Conservation (phyloP, 331 rosid species). For the Saraca asoca region DNA sequence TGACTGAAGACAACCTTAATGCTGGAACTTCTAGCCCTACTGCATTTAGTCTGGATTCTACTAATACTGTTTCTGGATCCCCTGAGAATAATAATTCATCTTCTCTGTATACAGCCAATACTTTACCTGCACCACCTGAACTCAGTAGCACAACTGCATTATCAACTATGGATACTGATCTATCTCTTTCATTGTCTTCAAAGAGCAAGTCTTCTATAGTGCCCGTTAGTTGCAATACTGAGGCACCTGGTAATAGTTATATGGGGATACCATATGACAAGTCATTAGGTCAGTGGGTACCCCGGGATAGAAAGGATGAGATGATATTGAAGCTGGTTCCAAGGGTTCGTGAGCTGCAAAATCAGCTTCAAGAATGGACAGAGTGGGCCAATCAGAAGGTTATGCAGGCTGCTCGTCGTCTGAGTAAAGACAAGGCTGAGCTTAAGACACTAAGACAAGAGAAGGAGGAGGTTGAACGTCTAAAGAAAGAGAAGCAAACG, state of each 20-base stretch:
- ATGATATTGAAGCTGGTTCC: slow-evolving; percentile 74
- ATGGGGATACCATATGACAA: slow-evolving; percentile 58
- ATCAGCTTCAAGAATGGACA: slow-evolving; percentile 88
- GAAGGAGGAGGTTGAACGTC: slow-evolving; percentile 85
- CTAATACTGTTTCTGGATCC: slow-evolving; percentile 40
- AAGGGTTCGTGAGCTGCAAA: slow-evolving; percentile 69
- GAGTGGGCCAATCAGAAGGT: slow-evolving; percentile 97
- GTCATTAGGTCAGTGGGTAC: slow-evolving; percentile 61
- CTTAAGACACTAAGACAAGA: slow-evolving; percentile 78
- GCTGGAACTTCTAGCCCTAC: slow-evolving; percentile 48
- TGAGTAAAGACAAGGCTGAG: slow-evolving; percentile 83
- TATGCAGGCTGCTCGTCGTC: slow-evolving; percentile 93
- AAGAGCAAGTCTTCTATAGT: slow-evolving; percentile 44
- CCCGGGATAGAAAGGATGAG: slow-evolving; percentile 79
- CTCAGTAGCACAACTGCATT: slow-evolving; percentile 40
- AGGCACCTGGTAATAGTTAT: slow-evolving; percentile 43
- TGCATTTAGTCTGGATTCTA: slow-evolving; percentile 49
- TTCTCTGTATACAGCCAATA: slow-evolving; percentile 37
- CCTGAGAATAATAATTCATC: slow-evolving; percentile 36
- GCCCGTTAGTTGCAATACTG: slow-evolving; percentile 49
- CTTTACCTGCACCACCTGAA: slow-evolving; percentile 35
- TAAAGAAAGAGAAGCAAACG: slow-evolving; percentile 74
- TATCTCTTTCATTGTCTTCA: slow-evolving; percentile 74
- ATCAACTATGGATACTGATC: slow-evolving; percentile 63
- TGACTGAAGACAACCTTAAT: slow-evolving; percentile 54